phyloP scores from a whole-genome alignment of 2,329 filamentous ascomycete species.

The Colletotrichum musae region DNA sequence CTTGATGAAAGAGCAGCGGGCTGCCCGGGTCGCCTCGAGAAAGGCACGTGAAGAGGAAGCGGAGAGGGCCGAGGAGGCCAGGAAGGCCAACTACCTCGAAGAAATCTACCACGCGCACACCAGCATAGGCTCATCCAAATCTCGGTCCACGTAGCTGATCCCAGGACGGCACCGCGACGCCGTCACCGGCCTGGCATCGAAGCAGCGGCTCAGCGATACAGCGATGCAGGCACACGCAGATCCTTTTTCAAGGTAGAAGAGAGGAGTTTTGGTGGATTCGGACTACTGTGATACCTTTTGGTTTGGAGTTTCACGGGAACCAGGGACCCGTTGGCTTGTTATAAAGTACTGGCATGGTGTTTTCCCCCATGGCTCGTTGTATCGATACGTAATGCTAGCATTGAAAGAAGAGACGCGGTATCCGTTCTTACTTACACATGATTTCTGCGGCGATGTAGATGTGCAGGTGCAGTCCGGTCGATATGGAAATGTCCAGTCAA shows the following conservation, averaged over 20 bases:
- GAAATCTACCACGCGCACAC: constrained; percentile 34
- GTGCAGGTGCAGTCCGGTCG: too few species aligned
- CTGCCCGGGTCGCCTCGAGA: constrained; percentile 12
- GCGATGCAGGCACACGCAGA: too few species aligned
- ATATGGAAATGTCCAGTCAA: too few species aligned
- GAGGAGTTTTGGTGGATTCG: constrained; percentile 33
- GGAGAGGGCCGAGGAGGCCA: constrained; percentile 34
- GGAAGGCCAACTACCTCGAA: constrained; percentile 37
- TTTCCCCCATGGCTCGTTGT: not conserved
- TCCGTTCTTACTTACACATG: not conserved
- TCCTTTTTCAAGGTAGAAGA: constrained; percentile 10
- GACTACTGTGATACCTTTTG: constrained; percentile 30
- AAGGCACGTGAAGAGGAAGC: constrained; percentile 33
- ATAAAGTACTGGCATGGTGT: not conserved
- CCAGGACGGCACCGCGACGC: too few species aligned
- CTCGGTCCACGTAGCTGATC: not conserved
- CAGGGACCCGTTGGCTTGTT: constrained; percentile 1
- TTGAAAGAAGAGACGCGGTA: not conserved
- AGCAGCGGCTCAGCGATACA: too few species aligned
- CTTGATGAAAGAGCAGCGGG: constrained; percentile 31
- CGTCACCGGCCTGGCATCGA: not conserved
- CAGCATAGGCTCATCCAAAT: constrained; percentile 32
- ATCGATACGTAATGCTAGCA: not conserved
- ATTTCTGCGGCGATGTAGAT: too few species aligned
- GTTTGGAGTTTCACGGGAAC: constrained; percentile 30